These are phyloP conservation scores for Geosmithia morbida DNA, from an alignment of 2,329 filamentous ascomycete species.

Conservation along the genomic window DNA sequence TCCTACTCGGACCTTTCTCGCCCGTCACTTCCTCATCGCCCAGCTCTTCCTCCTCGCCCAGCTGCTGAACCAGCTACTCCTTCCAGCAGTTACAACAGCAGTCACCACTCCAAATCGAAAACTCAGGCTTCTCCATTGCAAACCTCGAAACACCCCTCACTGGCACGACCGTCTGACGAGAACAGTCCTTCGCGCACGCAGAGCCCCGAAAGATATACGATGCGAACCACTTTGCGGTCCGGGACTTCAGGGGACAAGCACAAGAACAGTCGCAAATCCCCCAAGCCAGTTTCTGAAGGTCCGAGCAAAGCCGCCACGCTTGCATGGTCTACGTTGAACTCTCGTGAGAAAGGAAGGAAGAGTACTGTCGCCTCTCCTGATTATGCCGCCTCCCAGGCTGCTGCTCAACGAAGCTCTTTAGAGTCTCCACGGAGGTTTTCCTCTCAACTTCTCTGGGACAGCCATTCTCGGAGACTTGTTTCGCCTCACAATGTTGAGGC, in stretches of 20 bases:
- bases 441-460: constrained; percentile 34
- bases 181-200: constrained; percentile 20
- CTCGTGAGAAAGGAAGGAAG: constrained; percentile 17
- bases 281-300: constrained; percentile 30
- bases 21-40: constrained; percentile 43
- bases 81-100: neutral
- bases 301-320: constrained; percentile 50
- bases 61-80: constrained; percentile 27
- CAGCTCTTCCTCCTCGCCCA: constrained; percentile 36
- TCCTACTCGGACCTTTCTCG: constrained; percentile 71
- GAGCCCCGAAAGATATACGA: constrained; percentile 45
- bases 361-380: neutral
- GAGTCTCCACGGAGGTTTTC: constrained; percentile 19
- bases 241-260: constrained; percentile 27
- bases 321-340: constrained; percentile 39
- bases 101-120: neutral
- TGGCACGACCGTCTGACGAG: constrained; percentile 1
- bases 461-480: constrained; percentile 36
- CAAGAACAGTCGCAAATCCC: constrained; percentile 23
- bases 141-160: neutral
- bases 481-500: constrained; percentile 18
- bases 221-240: constrained; percentile 46
- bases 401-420: constrained; percentile 9
- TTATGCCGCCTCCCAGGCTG: constrained; percentile 1
- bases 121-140: neutral